Conservation (phyloP, 768 basidiomycete genomes). For the Boletellus ananiceps region DNA sequence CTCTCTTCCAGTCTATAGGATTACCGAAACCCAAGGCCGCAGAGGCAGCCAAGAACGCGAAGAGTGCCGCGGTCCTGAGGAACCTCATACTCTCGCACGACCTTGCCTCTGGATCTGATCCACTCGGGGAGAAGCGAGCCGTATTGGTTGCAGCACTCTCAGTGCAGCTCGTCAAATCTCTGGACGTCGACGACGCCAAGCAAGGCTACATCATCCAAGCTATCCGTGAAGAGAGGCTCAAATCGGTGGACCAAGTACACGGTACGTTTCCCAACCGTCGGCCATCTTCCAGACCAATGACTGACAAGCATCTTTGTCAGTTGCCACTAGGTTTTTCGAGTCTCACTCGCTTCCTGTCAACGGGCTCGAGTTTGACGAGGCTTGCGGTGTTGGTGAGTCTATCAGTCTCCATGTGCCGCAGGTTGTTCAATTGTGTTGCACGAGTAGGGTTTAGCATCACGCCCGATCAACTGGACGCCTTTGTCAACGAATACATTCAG, state of each 20-base stretch:
- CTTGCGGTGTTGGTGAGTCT: constrained; percentile 82
- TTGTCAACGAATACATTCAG: constrained; percentile 55
- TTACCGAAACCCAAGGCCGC: constrained; percentile 71
- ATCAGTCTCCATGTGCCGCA: background rate
- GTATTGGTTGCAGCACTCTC: constrained; percentile 66
- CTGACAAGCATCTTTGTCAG: constrained; percentile 8
- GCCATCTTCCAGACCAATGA: background rate
- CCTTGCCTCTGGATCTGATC: constrained; percentile 32
- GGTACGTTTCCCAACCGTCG: constrained; percentile 46
- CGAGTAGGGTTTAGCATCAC: constrained; percentile 74
- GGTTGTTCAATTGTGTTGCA: constrained; percentile 1
- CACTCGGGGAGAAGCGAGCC: constrained; percentile 77
- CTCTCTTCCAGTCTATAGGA: constrained; percentile 73
- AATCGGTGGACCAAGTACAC: constrained; percentile 79
- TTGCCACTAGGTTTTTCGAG: constrained; percentile 70
- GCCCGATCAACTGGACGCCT: constrained; percentile 51
- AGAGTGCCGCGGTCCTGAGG: constrained; percentile 66
- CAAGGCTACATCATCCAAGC: constrained; percentile 59
- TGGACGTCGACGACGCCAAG: constrained; percentile 46
- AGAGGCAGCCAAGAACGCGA: constrained; percentile 78
- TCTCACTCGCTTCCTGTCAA: constrained; percentile 57
- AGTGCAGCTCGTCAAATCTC: constrained; percentile 53
- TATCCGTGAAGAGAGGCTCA: constrained; percentile 69
- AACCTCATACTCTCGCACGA: constrained; percentile 59
- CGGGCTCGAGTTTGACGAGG: constrained; percentile 63